Conservation (phyloP, 345 rosid species). For the Salix purpurea region DNA sequence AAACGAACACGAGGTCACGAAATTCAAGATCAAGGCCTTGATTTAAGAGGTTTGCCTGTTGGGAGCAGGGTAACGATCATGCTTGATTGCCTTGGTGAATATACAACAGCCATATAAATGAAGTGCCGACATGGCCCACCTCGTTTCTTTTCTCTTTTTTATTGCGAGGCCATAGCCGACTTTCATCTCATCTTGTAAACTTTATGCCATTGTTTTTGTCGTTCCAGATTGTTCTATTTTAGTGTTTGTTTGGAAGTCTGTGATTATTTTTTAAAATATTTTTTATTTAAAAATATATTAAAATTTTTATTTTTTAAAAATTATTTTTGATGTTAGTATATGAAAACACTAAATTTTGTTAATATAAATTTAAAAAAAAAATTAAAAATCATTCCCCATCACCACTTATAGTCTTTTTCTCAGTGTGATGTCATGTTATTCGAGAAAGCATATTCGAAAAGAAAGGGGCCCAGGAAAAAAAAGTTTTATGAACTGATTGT, state of each 20-base stretch:
- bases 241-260: too few relatives aligned
- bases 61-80: background rate
- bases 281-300: too few relatives aligned
- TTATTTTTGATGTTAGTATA: too few relatives aligned
- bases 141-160: background rate
- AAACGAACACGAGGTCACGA: background rate
- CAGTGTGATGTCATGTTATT: background rate
- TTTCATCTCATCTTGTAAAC: background rate
- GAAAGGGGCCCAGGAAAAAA: too few relatives aligned
- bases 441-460: background rate
- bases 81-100: background rate
- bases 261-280: too few relatives aligned
- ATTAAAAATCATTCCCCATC: too few relatives aligned
- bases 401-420: background rate
- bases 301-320: too few relatives aligned
- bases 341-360: too few relatives aligned
- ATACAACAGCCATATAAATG: background rate
- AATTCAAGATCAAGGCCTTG: background rate
- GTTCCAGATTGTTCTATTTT: background rate
- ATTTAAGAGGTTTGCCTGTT: background rate
- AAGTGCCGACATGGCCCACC: background rate
- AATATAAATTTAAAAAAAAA: too few relatives aligned
- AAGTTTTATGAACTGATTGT: too few relatives aligned
- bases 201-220: background rate
- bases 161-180: constrained; percentile 12